These are phyloP conservation scores for Pichia membranifaciens DNA, from an alignment of 805 yeast genomes.

Conservation along the genomic window DNA sequence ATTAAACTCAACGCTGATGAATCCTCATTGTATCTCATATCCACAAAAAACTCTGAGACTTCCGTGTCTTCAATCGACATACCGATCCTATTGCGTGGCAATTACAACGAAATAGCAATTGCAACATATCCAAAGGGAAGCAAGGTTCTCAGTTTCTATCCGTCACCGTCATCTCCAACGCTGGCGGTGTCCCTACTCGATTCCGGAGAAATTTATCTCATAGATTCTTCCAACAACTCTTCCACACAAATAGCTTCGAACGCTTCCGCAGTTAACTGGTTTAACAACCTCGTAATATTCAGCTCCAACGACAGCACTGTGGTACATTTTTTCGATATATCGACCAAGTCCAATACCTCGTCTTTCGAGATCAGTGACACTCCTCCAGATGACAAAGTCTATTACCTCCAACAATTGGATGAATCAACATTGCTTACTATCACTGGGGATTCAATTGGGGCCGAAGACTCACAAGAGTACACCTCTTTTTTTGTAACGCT, in stretches of 20 bases:
- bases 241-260: not conserved
- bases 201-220: conserved; percentile 3
- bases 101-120: conserved; percentile 5
- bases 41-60: conserved; percentile 10
- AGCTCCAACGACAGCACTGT: not conserved
- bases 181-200: conserved; percentile 3
- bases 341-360: not conserved
- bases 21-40: conserved; percentile 14
- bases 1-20: conserved; percentile 21
- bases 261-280: conserved; percentile 14
- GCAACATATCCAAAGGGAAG: not conserved
- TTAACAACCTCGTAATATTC: conserved; percentile 1
- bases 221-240: conserved; percentile 5
- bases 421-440: conserved; percentile 2
- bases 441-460: conserved; percentile 2
- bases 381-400: conserved; percentile 1
- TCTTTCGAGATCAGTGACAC: too few relatives aligned
- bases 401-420: conserved; percentile 5
- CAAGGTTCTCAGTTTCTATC: conserved; percentile 8
- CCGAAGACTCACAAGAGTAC: not conserved
- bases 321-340: conserved; percentile 1
- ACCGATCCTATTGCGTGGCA: conserved; percentile 8
- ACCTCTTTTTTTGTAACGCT: conserved; percentile 9
- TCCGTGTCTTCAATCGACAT: conserved; percentile 3
- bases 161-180: conserved; percentile 3